A percentile compares a stretch with the other conserved stretches of the same genome.
phyloP scores from a whole-genome alignment of 768 basidiomycete genomes.

The Crassisporium funariophilum region DNA sequence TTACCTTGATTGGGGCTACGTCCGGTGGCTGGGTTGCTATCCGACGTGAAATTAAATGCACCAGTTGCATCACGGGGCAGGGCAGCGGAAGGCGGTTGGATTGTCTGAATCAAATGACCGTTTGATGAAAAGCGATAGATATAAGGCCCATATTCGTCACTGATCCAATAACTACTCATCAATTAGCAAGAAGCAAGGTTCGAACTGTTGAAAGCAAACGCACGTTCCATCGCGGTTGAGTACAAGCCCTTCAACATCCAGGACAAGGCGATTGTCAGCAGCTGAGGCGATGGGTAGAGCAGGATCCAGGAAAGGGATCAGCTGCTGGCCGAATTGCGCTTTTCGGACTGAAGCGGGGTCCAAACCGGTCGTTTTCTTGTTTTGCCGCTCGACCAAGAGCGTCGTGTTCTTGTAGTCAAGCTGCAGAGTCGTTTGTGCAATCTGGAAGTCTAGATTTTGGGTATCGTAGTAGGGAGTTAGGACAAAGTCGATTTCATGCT shows the following conservation, averaged over 20 bases:
- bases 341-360: constrained; percentile 53
- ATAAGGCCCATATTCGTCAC: constrained; percentile 72
- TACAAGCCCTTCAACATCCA: constrained; percentile 64
- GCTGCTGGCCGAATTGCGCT: constrained; percentile 31
- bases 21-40: constrained; percentile 50
- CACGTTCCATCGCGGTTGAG: constrained; percentile 60
- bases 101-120: constrained; percentile 55
- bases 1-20: constrained; percentile 57
- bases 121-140: constrained; percentile 54
- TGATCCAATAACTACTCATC: constrained; percentile 54
- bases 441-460: constrained; percentile 43
- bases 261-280: constrained; percentile 45
- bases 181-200: background rate
- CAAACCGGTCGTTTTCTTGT: constrained; percentile 55
- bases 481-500: constrained; percentile 57
- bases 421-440: constrained; percentile 50
- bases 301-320: constrained; percentile 38
- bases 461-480: constrained; percentile 53
- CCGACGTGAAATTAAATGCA: constrained; percentile 54
- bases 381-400: constrained; percentile 48
- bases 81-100: constrained; percentile 59
- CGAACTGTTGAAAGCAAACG: constrained; percentile 14
- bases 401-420: constrained; percentile 51
- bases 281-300: constrained; percentile 47
- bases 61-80: constrained; percentile 49